Base-by-base conservation (phyloP, 768 basidiomycete species). In the Lactifluus hygrophoroides region DNA sequence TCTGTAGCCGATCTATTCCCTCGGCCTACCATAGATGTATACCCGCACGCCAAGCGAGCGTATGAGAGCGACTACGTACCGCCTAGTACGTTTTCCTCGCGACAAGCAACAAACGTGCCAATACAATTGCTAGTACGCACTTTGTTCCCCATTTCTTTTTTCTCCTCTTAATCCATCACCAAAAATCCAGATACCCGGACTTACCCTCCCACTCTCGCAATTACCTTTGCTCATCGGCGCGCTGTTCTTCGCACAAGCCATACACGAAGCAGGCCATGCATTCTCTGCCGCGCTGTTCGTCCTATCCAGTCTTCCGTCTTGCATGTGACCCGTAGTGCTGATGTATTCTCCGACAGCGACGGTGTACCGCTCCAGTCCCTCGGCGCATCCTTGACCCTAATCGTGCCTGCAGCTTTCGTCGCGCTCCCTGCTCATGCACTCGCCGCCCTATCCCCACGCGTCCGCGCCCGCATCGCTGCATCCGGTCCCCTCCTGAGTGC, bases 401-500 rank as follows among this genome's bases (percentile, higher is more conserved):
- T 84, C 44, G 66, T 94, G 11, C 91, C 91, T 0, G 81, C 88
- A 5, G 86, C 88, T 11, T 90, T 87, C 58, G 86, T 91, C 16
- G 72, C 80, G 0, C 80, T 92, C 51, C 75, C 87, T 3, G 52
- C 69, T 27, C 62, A 72, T 7, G 69, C 69, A 43, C 66, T 78
- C 44, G 74, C 75, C 9, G 71, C 58, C n/a, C 70, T 80, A 9
- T 35, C 66, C 64, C 32, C 73, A 69, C 74, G 65, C 27, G 74
- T 77, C 5, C 80, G 79, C 21, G 69, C 84, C n/a, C 79, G 85
- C 16, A 75, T 94, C 48, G 75, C 84, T 32, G 76, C 86, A 8
- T 82, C 86, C 1, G 91, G 91, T 2, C 83, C 89, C 17, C 87
- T 84, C 62, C 88, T 93, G 69, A 94, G 93, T 66, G 67, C 90